Evolutionary conservation across 1,139 yeast genomes (phyloP).

Genomic region (Zygosaccharomyces sapae): DNA sequence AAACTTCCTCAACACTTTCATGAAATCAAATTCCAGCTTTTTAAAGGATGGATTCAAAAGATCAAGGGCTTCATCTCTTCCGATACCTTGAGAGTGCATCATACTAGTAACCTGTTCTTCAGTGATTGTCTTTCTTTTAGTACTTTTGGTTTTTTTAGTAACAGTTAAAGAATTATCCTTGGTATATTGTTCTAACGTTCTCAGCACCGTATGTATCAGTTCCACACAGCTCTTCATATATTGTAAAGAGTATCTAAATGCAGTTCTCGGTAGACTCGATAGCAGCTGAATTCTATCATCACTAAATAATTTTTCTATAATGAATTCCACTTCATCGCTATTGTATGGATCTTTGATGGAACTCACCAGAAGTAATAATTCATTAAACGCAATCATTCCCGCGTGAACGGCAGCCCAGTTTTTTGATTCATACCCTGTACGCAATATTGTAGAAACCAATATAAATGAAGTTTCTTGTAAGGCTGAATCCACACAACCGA

Average conservation of each 20-base stretch:
- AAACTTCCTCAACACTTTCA: conserved; percentile 44
- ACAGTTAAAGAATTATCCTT: conserved; percentile 58
- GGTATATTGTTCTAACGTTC: conserved; percentile 63
- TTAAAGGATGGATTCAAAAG: conserved; percentile 31
- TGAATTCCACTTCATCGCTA: conserved; percentile 45
- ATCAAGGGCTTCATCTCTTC: conserved; percentile 41
- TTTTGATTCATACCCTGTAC: conserved; percentile 47
- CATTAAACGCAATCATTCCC: conserved; percentile 64
- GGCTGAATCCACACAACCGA: conserved; percentile 53
- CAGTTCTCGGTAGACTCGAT: conserved; percentile 58
- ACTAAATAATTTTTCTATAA: conserved; percentile 57
- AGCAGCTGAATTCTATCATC: conserved; percentile 59
- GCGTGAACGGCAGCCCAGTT: conserved; percentile 64
- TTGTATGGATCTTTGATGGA: conserved; percentile 42
- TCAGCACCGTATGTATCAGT: conserved; percentile 61
- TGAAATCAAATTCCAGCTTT: conserved; percentile 42
- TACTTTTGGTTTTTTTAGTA: conserved; percentile 44
- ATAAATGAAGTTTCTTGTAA: conserved; percentile 64
- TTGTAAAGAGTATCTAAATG: conserved; percentile 60
- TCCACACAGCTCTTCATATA: conserved; percentile 63
- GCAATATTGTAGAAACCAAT: conserved; percentile 53
- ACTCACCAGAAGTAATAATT: conserved; percentile 54
- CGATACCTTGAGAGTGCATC: conserved; percentile 46
- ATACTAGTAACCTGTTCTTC: conserved; percentile 37
- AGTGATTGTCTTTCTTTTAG: conserved; percentile 28